Conservation (phyloP, 2,329 filamentous ascomycete genomes). For the Fusarium torulosum region DNA sequence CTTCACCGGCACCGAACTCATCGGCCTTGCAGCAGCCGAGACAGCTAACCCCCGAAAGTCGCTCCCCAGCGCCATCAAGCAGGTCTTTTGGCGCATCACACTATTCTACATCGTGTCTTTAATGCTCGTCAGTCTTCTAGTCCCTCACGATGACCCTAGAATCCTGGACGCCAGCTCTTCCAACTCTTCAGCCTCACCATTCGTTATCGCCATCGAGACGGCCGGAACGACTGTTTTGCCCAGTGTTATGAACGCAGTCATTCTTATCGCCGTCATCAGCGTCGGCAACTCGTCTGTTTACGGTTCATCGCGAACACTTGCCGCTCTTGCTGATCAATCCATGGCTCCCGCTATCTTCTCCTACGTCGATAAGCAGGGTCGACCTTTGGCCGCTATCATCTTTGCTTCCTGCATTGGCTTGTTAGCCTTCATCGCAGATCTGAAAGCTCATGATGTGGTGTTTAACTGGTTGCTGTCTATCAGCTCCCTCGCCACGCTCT, state of each 20-base stretch:
- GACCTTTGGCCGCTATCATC: conserved; percentile 79
- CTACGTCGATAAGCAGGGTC: conserved; percentile 85
- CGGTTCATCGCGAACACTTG: conserved; percentile 90
- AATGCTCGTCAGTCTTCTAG: conserved; percentile 82
- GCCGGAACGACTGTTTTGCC: conserved; percentile 85
- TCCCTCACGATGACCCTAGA: conserved; percentile 75
- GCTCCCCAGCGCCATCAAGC: conserved; percentile 89
- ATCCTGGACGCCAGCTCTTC: conserved; percentile 71
- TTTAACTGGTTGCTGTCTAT: conserved; percentile 84
- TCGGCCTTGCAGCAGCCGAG: conserved; percentile 81
- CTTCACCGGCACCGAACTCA: conserved; percentile 80
- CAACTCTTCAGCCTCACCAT: conserved; percentile 83
- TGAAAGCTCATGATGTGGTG: conserved; percentile 68
- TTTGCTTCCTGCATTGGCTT: conserved; percentile 76
- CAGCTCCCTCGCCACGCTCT: conserved; percentile 77
- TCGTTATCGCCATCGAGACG: conserved; percentile 89
- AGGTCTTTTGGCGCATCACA: conserved; percentile 93
- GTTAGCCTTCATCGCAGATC: conserved; percentile 80
- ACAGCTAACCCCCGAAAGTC: conserved; percentile 83
- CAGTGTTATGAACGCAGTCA: conserved; percentile 91
- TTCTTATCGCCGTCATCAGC: conserved; percentile 90
- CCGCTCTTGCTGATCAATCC: conserved; percentile 87
- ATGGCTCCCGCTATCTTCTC: conserved; percentile 82
- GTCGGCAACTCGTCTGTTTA: conserved; percentile 94
- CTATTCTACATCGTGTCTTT: conserved; percentile 90